A percentile compares a stretch with the other conserved stretches of the same genome.
These are phyloP conservation scores for Aulographum hederae DNA, from an alignment of 2,329 filamentous ascomycete species.

Conservation along the genomic window DNA sequence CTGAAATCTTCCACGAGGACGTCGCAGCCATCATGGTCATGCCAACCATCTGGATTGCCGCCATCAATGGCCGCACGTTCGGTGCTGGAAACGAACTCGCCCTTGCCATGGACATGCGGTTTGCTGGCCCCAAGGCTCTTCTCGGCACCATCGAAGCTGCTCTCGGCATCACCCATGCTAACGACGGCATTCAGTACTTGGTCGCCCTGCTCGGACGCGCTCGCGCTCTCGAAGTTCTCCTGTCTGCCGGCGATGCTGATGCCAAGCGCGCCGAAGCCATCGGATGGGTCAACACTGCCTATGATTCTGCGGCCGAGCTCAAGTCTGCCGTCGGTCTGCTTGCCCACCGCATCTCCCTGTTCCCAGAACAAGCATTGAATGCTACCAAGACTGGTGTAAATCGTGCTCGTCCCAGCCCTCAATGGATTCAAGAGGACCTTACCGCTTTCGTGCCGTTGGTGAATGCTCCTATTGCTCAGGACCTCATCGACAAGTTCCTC, in stretches of 20 bases:
- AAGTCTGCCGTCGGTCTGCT: background rate
- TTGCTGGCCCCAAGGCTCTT: background rate
- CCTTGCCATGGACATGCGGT: background rate
- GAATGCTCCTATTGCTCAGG: too few species aligned
- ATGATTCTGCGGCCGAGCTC: background rate
- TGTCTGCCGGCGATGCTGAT: background rate
- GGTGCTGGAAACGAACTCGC: background rate
- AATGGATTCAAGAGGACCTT: too few species aligned
- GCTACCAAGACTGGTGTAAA: too few species aligned
- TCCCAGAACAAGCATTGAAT: background rate
- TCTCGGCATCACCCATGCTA: background rate
- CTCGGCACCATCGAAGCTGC: background rate
- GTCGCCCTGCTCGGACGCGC: background rate
- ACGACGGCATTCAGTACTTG: background rate
- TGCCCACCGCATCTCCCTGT: background rate
- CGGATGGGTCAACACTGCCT: background rate
- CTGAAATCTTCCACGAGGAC: background rate
- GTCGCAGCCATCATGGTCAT: background rate
- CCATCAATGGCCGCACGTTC: background rate
- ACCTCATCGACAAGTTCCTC: too few species aligned
- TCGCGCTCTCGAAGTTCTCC: background rate
- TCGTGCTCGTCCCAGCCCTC: too few species aligned
- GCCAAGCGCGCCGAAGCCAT: background rate
- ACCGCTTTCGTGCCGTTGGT: too few species aligned
- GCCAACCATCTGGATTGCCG: background rate